phyloP scores from a whole-genome alignment of 2,329 filamentous ascomycete genomes.

The Colletotrichum ledebouriae region DNA sequence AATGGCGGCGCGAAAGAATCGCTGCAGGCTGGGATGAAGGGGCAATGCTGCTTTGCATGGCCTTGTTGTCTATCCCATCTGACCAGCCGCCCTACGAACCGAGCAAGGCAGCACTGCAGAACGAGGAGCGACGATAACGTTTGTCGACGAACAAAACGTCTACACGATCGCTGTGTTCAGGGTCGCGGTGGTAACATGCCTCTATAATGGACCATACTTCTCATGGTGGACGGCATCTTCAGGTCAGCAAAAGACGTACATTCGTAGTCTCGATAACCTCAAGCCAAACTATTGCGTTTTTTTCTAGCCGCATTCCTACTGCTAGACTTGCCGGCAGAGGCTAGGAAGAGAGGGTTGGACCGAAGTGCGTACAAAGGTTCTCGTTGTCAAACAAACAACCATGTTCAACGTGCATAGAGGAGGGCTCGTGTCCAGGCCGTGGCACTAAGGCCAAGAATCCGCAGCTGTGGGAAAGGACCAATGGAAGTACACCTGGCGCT shows the following conservation, averaged over 20 bases:
- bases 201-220: neutral
- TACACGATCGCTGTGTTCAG: neutral
- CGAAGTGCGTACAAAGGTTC: slow-evolving; percentile 1
- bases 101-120: slow-evolving; percentile 36
- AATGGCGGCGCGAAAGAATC: slow-evolving; percentile 6
- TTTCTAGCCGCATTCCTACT: slow-evolving; percentile 20
- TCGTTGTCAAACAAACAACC: slow-evolving; percentile 24
- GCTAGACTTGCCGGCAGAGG: neutral
- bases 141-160: slow-evolving; percentile 2
- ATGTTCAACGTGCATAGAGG: slow-evolving; percentile 19
- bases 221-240: neutral
- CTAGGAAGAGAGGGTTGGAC: neutral
- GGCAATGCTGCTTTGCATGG: slow-evolving; percentile 10
- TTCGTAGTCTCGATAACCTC: slow-evolving; percentile 17
- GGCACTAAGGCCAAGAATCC: slow-evolving; percentile 29
- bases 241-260: neutral
- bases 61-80: slow-evolving; percentile 10
- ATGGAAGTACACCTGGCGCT: slow-evolving; percentile 19
- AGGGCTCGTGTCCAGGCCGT: slow-evolving; percentile 41
- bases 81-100: slow-evolving; percentile 9
- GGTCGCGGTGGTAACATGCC: neutral
- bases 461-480: slow-evolving; percentile 24
- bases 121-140: slow-evolving; percentile 17
- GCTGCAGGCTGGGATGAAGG: slow-evolving; percentile 12
- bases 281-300: neutral